Evolutionary conservation across 2,329 filamentous ascomycete genomes (phyloP).

Genomic region (Trichoderma asperellum): DNA sequence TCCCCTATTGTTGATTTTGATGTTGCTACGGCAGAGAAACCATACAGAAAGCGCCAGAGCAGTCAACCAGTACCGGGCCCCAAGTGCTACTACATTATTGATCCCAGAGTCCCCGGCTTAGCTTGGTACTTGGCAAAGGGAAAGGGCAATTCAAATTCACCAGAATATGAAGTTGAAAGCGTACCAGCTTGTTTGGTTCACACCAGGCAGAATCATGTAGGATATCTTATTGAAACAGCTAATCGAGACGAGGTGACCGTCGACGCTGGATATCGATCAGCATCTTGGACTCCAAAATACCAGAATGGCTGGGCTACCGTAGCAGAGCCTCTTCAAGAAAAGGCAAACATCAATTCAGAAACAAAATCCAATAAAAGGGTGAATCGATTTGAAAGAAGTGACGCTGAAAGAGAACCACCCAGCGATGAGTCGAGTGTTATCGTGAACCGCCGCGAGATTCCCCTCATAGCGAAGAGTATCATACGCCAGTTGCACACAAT

Average conservation of each 20-base stretch:
- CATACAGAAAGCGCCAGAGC: constrained; percentile 5
- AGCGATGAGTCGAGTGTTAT: background rate
- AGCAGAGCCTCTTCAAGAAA: background rate
- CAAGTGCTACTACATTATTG: constrained; percentile 30
- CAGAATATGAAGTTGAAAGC: constrained; percentile 27
- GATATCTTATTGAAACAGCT: constrained; percentile 28
- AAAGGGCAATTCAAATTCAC: background rate
- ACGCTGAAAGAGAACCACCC: background rate
- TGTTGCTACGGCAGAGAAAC: constrained; percentile 20
- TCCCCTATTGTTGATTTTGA: constrained; percentile 19
- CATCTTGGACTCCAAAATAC: background rate
- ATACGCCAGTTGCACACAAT: background rate
- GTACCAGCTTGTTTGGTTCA: constrained; percentile 27
- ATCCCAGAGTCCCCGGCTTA: constrained; percentile 7
- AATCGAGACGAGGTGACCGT: constrained; percentile 18
- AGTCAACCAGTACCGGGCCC: background rate
- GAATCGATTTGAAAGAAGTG: constrained; percentile 2
- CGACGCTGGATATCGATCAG: background rate
- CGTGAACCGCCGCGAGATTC: constrained; percentile 7
- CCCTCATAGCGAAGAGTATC: constrained; percentile 15
- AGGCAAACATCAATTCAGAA: background rate
- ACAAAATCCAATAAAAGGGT: constrained; percentile 1
- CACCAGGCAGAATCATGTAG: constrained; percentile 11
- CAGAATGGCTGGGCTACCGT: background rate
- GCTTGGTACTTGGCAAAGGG: constrained; percentile 29